Evolutionary conservation across 2,329 filamentous ascomycete genomes (phyloP), one percentile per base, ranked within the genome.

Genomic region (Lasiodiplodia gonubiensis): DNA sequence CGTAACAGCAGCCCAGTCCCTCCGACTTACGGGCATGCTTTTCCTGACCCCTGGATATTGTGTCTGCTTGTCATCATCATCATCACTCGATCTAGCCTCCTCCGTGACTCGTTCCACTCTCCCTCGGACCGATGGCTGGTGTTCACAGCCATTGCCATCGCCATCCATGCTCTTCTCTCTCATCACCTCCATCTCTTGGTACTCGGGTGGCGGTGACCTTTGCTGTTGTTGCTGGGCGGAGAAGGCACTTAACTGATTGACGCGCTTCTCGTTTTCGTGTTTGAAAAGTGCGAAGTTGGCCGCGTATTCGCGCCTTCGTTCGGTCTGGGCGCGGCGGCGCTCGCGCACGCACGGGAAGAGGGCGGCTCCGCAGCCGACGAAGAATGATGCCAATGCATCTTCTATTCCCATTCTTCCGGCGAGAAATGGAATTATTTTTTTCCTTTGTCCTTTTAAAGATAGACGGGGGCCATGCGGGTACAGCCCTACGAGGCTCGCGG

Each of bases 291-390:
- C 55, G 37, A 67, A 67, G 57, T 67, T 55, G 14, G 30, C 33
- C 30, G 42, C 55, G 65, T 63, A 67, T n/a, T 67, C 65, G 23
- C 27, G 55, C 18, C 53, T 42, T 8, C 35, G 48, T 33, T 67
- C 55, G 25, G 11, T 10, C n/a, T 52, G 16, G 48, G 65, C 65
- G 6, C 33, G 23, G 37, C 49, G 65, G 49, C 65, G 65, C 12
- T 18, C 30, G 55, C 49, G 49, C 39, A 53, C 30, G 39, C 30
- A 25, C 5, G 42, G 12, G 35, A 57, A 67, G 35, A 67, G 8
- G 23, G 49, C 21, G 33, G 55, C 46, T 14, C 27, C 65, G 48
- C 65, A 67, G 35, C 5, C 6, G 48, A 67, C 27, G 35, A 67
- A 8, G 18, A 61, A 23, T 16, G 65, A 53, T 10, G 65, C 12